Conservation (phyloP, 495 filamentous ascomycete genomes). For the Hypoxylon crocopeplum region DNA sequence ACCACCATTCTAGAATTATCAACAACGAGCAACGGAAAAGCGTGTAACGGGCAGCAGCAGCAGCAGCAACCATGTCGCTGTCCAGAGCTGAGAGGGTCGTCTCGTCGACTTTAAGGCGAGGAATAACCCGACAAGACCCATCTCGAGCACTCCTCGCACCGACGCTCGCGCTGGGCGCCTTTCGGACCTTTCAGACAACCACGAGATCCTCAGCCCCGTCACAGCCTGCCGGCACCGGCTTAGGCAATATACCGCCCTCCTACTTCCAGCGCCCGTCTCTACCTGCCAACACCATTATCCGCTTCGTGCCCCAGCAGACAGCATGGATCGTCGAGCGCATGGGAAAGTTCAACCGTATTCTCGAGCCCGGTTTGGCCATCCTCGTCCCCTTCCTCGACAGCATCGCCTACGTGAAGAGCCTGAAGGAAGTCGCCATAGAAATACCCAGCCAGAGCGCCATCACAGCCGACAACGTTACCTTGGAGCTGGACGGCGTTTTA, state of each 20-base stretch:
- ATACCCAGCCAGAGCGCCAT: conserved; percentile 96
- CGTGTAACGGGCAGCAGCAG: conserved; percentile 2
- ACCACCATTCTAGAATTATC: background rate
- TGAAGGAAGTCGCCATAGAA: conserved; percentile 96
- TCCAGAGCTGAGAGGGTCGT: conserved; percentile 41
- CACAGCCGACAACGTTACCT: conserved; percentile 96
- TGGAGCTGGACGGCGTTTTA: conserved; percentile 93
- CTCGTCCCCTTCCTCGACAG: conserved; percentile 91
- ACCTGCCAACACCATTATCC: conserved; percentile 92
- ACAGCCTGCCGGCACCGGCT: conserved; percentile 25
- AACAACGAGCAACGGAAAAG: background rate
- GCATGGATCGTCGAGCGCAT: conserved; percentile 99
- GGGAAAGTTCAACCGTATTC: conserved; percentile 92
- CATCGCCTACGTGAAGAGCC: conserved; percentile 95
- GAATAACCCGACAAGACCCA: conserved; percentile 10
- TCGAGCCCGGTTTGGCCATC: conserved; percentile 89
- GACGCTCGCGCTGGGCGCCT: conserved; percentile 21
- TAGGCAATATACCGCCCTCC: conserved; percentile 50
- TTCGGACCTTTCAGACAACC: conserved; percentile 44
- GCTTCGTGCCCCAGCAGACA: conserved; percentile 98
- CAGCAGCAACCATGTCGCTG: conserved; percentile 42
- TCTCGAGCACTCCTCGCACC: conserved; percentile 27
- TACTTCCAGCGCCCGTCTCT: conserved; percentile 68
- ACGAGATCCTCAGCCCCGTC: conserved; percentile 21
- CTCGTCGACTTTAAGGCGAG: conserved; percentile 39